These are phyloP conservation scores for Lippia alba DNA, from an alignment of 305 asterid species.

Conservation along the genomic window DNA sequence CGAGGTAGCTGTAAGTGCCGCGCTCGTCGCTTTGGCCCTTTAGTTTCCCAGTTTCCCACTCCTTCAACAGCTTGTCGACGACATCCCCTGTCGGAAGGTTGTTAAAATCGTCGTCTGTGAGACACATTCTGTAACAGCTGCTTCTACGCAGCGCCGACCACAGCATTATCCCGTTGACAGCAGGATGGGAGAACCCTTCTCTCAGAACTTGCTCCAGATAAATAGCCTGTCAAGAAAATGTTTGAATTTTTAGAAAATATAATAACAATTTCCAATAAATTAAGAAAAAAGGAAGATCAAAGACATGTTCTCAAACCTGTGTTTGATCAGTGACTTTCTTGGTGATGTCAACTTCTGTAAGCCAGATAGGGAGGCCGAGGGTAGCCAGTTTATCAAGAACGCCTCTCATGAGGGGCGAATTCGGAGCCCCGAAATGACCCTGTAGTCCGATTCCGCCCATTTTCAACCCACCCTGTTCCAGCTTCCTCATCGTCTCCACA, in stretches of 20 bases:
- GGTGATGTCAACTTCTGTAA: conserved; percentile 83
- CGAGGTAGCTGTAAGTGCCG: conserved; percentile 65
- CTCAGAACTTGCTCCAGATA: conserved; percentile 69
- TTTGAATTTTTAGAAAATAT: no score
- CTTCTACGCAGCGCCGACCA: conserved; percentile 72
- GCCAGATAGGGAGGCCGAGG: conserved; percentile 78
- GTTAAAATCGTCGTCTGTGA: conserved; percentile 55
- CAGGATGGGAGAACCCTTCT: conserved; percentile 75
- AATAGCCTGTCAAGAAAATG: conserved; percentile 47
- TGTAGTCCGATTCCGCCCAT: conserved; percentile 79
- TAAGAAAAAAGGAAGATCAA: no score
- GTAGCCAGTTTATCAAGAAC: conserved; percentile 71
- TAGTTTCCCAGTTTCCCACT: conserved; percentile 60
- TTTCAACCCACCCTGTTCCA: conserved; percentile 52
- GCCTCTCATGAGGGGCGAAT: conserved; percentile 70
- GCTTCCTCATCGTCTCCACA: conserved; percentile 53
- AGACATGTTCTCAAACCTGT: conserved; percentile 43
- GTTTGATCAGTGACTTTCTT: conserved; percentile 42
- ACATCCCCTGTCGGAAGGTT: conserved; percentile 77
- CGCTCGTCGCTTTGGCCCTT: conserved; percentile 58
- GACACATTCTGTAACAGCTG: conserved; percentile 82
- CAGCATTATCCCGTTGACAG: conserved; percentile 66
- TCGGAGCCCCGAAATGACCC: conserved; percentile 75
- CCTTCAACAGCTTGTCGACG: conserved; percentile 63
- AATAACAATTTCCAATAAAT: no score